Evolutionary conservation across 331 rosid species (phyloP).

Genomic region (Acacia concinna): DNA sequence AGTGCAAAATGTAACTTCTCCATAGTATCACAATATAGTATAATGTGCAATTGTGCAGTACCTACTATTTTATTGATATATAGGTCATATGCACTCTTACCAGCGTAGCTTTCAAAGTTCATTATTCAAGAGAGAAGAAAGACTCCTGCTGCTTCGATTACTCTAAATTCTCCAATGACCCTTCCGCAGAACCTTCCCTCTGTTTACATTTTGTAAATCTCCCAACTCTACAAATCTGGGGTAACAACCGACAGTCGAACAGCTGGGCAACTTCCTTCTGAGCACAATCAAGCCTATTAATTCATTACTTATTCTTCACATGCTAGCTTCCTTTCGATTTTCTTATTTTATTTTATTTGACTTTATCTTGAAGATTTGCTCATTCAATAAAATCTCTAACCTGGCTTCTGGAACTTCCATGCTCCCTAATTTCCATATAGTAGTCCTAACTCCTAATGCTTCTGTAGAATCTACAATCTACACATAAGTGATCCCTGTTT

Average conservation of each 20-base stretch:
- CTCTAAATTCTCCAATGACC: background rate
- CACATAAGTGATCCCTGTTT: slow-evolving; percentile 1
- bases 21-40: background rate
- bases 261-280: background rate
- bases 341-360: background rate
- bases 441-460: background rate
- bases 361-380: background rate
- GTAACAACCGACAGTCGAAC: background rate
- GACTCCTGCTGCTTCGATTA: background rate
- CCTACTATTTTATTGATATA: background rate
- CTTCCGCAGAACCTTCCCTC: background rate
- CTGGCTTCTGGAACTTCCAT: background rate
- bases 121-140: background rate
- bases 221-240: background rate
- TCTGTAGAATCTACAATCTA: slow-evolving; percentile 7
- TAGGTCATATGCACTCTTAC: background rate
- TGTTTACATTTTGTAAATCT: background rate
- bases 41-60: background rate
- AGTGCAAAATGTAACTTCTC: background rate
- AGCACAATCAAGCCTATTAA: background rate
- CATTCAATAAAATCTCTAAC: background rate
- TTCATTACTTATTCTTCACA: background rate
- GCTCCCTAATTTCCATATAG: background rate
- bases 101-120: background rate
- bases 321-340: background rate